A percentile compares a stretch with the other conserved stretches of the same genome.
Conservation (phyloP, 768 basidiomycete genomes). For the Mycena vitilis region DNA sequence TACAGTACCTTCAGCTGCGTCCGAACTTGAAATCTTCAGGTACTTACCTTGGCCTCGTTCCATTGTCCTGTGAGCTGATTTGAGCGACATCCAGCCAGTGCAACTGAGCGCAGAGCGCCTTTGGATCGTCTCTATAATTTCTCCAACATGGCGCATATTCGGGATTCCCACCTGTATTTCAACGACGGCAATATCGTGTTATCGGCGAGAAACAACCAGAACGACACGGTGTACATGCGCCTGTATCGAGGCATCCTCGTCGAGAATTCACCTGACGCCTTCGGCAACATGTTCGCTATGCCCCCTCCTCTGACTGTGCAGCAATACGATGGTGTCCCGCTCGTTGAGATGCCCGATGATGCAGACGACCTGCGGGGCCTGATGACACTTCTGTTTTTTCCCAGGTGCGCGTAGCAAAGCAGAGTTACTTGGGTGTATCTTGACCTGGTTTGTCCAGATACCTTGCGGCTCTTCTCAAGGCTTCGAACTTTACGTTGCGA, state of each 20-base stretch:
- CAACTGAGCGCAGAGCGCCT: too few species aligned
- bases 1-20: too few species aligned
- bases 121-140: too few species aligned
- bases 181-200: slow-evolving; percentile 17
- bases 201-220: slow-evolving; percentile 2
- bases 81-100: too few species aligned
- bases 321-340: slow-evolving; percentile 7
- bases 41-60: too few species aligned
- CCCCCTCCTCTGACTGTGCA: slow-evolving; percentile 9
- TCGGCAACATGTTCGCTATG: slow-evolving; percentile 12
- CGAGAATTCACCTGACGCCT: slow-evolving; percentile 8
- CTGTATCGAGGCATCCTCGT: slow-evolving; percentile 7
- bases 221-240: slow-evolving; percentile 11
- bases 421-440: too few species aligned
- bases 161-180: slow-evolving; percentile 6
- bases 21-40: too few species aligned
- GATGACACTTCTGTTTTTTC: slow-evolving; percentile 5
- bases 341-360: slow-evolving; percentile 19
- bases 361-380: slow-evolving; percentile 1
- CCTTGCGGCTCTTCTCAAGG: not conserved
- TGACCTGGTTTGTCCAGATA: too few species aligned
- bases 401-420: not conserved
- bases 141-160: not conserved
- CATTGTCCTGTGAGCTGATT: too few species aligned
- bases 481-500: not conserved